Base-by-base conservation (phyloP, 306 rosid genomes). In the Ammopiptanthus mongolicus region DNA sequence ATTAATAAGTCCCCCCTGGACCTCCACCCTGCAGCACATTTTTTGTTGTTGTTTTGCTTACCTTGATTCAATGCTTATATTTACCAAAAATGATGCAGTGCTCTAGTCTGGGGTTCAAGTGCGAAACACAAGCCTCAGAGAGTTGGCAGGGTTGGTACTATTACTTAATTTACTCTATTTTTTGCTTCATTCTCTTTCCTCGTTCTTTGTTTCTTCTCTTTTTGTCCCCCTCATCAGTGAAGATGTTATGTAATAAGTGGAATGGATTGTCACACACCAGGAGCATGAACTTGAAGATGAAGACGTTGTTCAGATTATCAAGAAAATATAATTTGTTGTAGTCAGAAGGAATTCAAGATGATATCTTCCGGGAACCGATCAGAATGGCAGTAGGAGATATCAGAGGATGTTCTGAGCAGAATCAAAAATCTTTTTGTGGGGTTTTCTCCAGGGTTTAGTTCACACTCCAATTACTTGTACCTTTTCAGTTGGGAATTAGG, bases 91-190 rank as follows among this genome's bases (percentile, higher is more conserved):
- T 77, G 55, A 67, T 84, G 66, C 92, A 90, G 99, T 87, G 97
- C 99, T 62, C 78, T 95, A 84, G 98, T 95, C 69, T 90, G 97
- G 97, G 99, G 99, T 34, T 95, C 97, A 19, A 95, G 99, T 8
- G 99, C 78, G 33, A 95, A 91, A 55, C 99, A 95, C 90, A 92
- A 95, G 86, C 97, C 99, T 46, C 99, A 95, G 74, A 93, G 96
- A 82, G 99, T 96, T 53, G 99, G 98, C 85, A 96, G 87, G 98
- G 97, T 90, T 42, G 62, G 50, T 88, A 51, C 69, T 11, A 8
- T 79, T 79, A 60, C 69, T 71, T 9, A 8, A 44, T 13, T 4
- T 7, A 64, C 33, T 76, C 8, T 65, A 13, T 78, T 57, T 23
- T 57, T 29, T 2, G 23, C 23, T 60, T 55, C 50, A 18, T 75